Conservation (phyloP, 305 asterid genomes). For the Caryopteris hybrid region DNA sequence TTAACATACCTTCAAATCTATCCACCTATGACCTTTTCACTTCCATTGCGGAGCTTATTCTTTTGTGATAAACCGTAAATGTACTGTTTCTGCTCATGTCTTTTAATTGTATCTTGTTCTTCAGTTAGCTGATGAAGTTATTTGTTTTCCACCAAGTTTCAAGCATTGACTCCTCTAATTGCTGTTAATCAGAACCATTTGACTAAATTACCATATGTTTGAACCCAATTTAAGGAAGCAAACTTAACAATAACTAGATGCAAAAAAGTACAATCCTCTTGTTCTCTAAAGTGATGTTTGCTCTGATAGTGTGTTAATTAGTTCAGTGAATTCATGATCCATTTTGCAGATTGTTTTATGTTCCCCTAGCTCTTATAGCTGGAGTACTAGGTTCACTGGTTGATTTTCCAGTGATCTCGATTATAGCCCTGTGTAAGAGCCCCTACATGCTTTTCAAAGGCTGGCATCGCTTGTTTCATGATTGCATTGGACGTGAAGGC, state of each 20-base stretch:
- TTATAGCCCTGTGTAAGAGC: slow-evolving; percentile 63
- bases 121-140: neutral
- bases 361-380: slow-evolving; percentile 61
- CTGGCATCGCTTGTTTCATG: slow-evolving; percentile 90
- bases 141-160: neutral
- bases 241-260: neutral
- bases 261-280: neutral
- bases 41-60: neutral
- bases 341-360: slow-evolving; percentile 57
- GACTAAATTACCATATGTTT: neutral
- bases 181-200: neutral
- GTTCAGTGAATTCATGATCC: neutral
- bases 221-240: neutral
- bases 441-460: slow-evolving; percentile 91
- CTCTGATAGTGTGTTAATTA: neutral
- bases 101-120: neutral
- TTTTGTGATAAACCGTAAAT: neutral
- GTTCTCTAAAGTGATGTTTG: neutral
- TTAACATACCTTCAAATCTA: neutral
- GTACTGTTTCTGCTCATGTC: neutral
- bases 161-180: neutral
- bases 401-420: slow-evolving; percentile 57
- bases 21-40: neutral
- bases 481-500: slow-evolving; percentile 93
- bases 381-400: slow-evolving; percentile 54